These are phyloP conservation scores for Mycena olivaceomarginata DNA, from an alignment of 768 basidiomycete genomes.

Conservation along the genomic window DNA sequence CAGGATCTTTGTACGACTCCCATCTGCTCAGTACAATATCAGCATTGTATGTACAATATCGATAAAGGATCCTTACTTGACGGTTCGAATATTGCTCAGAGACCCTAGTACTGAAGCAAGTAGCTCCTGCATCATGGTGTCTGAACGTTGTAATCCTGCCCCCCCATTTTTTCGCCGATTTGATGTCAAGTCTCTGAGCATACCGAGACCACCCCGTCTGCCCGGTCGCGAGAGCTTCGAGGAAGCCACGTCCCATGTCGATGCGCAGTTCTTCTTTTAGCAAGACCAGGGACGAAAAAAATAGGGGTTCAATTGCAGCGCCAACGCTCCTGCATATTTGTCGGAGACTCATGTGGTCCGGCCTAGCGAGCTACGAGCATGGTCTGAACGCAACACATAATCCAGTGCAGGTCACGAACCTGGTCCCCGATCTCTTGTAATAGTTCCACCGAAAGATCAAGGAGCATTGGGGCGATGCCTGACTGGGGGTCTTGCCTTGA, in stretches of 20 bases:
- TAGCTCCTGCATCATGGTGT: background rate
- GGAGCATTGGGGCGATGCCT: background rate
- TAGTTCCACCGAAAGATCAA: background rate
- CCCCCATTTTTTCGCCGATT: background rate
- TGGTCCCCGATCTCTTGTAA: background rate
- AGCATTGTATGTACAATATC: background rate
- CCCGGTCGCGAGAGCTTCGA: constrained; percentile 14
- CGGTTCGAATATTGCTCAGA: background rate
- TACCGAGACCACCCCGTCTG: constrained; percentile 10
- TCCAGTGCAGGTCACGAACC: background rate
- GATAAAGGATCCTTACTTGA: constrained; percentile 2
- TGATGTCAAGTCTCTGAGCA: background rate
- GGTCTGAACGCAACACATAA: background rate
- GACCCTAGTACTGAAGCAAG: constrained; percentile 2
- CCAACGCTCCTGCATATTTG: background rate
- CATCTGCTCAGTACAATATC: background rate
- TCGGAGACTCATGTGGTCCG: constrained; percentile 7
- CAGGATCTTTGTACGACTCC: background rate
- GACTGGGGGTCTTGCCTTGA: background rate
- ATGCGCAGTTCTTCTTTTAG: background rate
- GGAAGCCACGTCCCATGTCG: background rate
- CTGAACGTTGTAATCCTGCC: background rate
- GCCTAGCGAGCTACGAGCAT: background rate
- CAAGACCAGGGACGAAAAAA: constrained; percentile 16
- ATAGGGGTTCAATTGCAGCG: background rate